A percentile compares a stretch with the other conserved stretches of the same genome.
Evolutionary conservation across 371 early-diverging fungal genomes (phyloP).

Genomic region (Saksenaea vasiformis): DNA sequence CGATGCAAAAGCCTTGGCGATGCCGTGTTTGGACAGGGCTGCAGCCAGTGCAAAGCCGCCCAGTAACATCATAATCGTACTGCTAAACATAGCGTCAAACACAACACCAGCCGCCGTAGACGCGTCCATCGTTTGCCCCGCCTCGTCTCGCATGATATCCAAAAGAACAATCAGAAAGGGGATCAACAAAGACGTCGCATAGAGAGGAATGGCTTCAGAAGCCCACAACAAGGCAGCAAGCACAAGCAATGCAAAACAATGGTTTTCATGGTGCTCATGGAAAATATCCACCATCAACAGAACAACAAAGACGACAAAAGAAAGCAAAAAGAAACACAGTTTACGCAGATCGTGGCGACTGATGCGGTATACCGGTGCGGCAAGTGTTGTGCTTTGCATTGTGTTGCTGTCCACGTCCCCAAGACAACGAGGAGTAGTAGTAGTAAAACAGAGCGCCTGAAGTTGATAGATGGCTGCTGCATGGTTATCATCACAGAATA

Average conservation of each 20-base stretch:
- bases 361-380: conserved; percentile 8
- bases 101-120: conserved; percentile 71
- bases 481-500: conserved; percentile 46
- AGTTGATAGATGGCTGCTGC: conserved; percentile 33
- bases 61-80: conserved; percentile 93
- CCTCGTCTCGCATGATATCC: conserved; percentile 65
- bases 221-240: conserved; percentile 72
- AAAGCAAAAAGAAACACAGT: conserved; percentile 27
- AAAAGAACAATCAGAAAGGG: conserved; percentile 74
- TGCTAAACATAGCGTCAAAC: conserved; percentile 92
- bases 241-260: conserved; percentile 63
- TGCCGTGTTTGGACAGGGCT: conserved; percentile 80
- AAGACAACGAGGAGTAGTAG: conserved; percentile 11
- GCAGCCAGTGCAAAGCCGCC: conserved; percentile 96
- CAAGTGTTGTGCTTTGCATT: neutral
- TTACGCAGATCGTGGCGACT: conserved; percentile 24
- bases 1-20: conserved; percentile 76
- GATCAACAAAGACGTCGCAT: conserved; percentile 75
- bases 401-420: neutral
- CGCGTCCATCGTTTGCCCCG: conserved; percentile 32
- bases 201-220: conserved; percentile 74
- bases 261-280: conserved; percentile 51
- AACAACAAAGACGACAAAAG: conserved; percentile 54
- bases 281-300: conserved; percentile 59
- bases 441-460: conserved; percentile 30